These are phyloP conservation scores for Prorocentrum cordatum DNA, from an alignment of 169 alveolate genomes.

Conservation along the genomic window DNA sequence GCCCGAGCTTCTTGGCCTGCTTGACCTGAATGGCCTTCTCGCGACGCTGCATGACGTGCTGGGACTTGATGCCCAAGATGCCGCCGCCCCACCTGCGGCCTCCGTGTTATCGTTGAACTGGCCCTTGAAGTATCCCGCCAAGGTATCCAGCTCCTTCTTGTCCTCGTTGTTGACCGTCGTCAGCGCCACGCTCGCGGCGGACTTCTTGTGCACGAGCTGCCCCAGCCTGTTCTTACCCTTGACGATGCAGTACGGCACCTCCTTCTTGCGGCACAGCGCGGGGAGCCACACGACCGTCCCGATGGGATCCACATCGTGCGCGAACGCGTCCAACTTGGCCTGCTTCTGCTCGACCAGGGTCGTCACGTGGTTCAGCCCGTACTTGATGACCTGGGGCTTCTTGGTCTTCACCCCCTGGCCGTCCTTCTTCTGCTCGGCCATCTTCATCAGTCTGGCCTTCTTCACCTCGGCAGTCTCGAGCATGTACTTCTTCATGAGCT, in stretches of 20 bases:
- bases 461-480: slow-evolving; percentile 43
- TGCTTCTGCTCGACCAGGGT: slow-evolving; percentile 34
- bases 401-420: too few species aligned
- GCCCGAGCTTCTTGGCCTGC: slow-evolving; percentile 73
- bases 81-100: slow-evolving; percentile 89
- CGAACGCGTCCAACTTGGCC: slow-evolving; percentile 80
- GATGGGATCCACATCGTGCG: slow-evolving; percentile 99
- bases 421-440: slow-evolving; percentile 45
- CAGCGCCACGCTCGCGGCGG: too few species aligned
- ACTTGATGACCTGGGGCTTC: slow-evolving; percentile 45
- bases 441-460: slow-evolving; percentile 32
- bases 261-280: slow-evolving; percentile 97
- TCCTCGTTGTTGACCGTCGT: slow-evolving; percentile 93
- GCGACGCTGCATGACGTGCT: slow-evolving; percentile 72
- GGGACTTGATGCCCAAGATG: slow-evolving; percentile 70
- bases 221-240: slow-evolving; percentile 97
- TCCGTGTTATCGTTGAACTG: slow-evolving; percentile 92
- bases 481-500: slow-evolving; percentile 59
- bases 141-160: slow-evolving; percentile 79
- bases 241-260: slow-evolving; percentile 91
- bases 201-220: slow-evolving; percentile 95
- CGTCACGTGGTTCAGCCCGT: slow-evolving; percentile 62
- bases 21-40: slow-evolving; percentile 72
- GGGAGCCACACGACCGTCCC: slow-evolving; percentile 97
- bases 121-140: slow-evolving; percentile 86